Evolutionary conservation across 106 monocot genomes (phyloP), one percentile per base, ranked within the genome.

Genomic region (Allium cepa): DNA sequence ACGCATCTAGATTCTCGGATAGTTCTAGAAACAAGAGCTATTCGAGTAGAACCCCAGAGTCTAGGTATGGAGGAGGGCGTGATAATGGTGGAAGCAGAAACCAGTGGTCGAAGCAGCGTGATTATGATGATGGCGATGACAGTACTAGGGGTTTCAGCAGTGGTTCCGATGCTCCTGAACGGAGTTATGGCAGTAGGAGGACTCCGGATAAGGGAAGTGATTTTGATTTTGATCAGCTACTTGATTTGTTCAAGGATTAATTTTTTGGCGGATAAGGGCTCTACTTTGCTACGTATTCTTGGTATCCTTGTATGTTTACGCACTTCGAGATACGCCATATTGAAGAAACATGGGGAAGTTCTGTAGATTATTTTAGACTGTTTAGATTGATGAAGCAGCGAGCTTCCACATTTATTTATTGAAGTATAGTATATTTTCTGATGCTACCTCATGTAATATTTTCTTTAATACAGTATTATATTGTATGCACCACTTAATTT

Each of bases 161-260:
- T 10, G 22, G 64, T 62, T 69, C 69, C 15, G 16, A 26, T 48
- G 1, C 18, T 12, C 63, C 47, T 10, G 63, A 56, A 11, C 46
- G 63, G 48, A 36, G 26, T 7, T 62, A 9, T 56, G 53, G 46
- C 4, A 18, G 52, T 47, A 50, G 48, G 11, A 53, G 26, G 17
- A 26, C 53, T 26, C 45, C n/a, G 59, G 53, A 60, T 16, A 53
- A 46, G 52, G 45, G 53, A 76, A 28, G 17, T 51, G 27, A 67
- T 56, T 60, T 22, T 68, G 66, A 72, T 67, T 78, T 67, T 62
- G 72, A 78, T 67, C 14, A 57, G 6, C 18, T 72, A 36, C 61
- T 72, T 60, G 72, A 72, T 53, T 68, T 72, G 72, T 78, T 72
- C 57, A 74, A 74, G 74, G 66, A 58, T 74, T 49, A 65, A 47